These are phyloP conservation scores for Sarocladium brachiariae DNA, from an alignment of 2,329 filamentous ascomycete genomes.

Conservation along the genomic window DNA sequence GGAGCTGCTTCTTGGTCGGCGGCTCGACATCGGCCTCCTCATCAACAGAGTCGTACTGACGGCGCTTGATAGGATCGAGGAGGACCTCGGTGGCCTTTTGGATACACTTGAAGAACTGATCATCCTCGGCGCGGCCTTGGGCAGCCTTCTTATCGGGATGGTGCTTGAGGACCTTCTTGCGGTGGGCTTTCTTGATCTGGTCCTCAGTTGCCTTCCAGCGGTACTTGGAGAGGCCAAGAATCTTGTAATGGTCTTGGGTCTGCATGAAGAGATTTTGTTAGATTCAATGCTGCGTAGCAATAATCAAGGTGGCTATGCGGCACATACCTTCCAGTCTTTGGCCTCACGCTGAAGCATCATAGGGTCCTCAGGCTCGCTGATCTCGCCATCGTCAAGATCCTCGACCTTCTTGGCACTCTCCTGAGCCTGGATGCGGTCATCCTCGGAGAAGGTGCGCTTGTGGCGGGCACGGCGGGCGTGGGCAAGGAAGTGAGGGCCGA, in stretches of 20 bases:
- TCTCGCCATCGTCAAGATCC: conserved; percentile 81
- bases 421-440: conserved; percentile 94
- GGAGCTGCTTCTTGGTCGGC: conserved; percentile 81
- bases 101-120: conserved; percentile 99
- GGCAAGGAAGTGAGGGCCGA: conserved; percentile 93
- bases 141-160: conserved; percentile 99
- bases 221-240: conserved; percentile 88
- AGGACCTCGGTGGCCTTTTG: conserved; percentile 96
- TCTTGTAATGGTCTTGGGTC: conserved; percentile 96
- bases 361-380: conserved; percentile 89
- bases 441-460: conserved; percentile 96
- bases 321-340: conserved; percentile 97
- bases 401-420: conserved; percentile 94
- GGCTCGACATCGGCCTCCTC: conserved; percentile 89
- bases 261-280: conserved; percentile 26
- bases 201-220: conserved; percentile 90
- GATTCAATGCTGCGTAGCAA: background rate
- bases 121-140: conserved; percentile 77
- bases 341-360: conserved; percentile 88
- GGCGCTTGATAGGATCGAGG: conserved; percentile 82
- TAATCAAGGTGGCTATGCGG: background rate
- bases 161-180: conserved; percentile 98
- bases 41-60: conserved; percentile 95
- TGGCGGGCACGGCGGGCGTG: conserved; percentile 93
- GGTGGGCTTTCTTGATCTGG: conserved; percentile 97